Base-by-base conservation (phyloP, 495 filamentous ascomycete species). In the Opeltia flavorubescens region DNA sequence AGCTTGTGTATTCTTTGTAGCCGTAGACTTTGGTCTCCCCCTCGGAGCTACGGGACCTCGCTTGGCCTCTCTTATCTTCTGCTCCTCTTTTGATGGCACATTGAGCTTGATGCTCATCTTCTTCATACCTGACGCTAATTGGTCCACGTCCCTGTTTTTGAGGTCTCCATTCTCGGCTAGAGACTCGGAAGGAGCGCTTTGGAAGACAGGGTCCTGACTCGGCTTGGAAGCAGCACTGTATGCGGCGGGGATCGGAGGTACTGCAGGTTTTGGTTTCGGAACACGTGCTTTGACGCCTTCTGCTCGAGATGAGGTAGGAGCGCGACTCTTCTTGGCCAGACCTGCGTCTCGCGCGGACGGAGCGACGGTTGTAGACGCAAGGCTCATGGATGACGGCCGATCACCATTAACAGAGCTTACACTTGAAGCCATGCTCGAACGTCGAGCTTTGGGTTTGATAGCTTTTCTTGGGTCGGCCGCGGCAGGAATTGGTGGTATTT, bases 61-160 rank as follows among this genome's bases (percentile, higher is more conserved):
- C 41, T 67, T 64, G 24, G 60, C 62, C 54, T 77, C 71, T 26
- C 71, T 65, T 5, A 73, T 74, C 28, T 83, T 81, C 46, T 80
- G 72, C 55, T 85, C 80, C 47, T 86, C 78, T 21, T 80, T 76
- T 0, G 81, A 76, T 0, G 84, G 68, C 33, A 89, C 67, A 35
- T 78, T 84, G 40, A 93, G 67, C 54, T 81, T 89, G 52, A 93
- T 78, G 25, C 62, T 66, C 50, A 70, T 60, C 52, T 78, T 83
- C 54, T 80, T 80, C 60, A 89, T 70, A 11, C 76, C 76, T n/a
- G 70, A 66, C 0, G 82, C 71, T 26, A 91, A 62, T 18, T 62
- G 66, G 42, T 89, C 81, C 18, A 89, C 58, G 34, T 73, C 73
- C 30, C 61, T 70, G 48, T 48, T 63, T 54, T 48, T 56, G 52